These are phyloP conservation scores for Hydnum rufescens DNA, from an alignment of 768 basidiomycete species.

Conservation along the genomic window DNA sequence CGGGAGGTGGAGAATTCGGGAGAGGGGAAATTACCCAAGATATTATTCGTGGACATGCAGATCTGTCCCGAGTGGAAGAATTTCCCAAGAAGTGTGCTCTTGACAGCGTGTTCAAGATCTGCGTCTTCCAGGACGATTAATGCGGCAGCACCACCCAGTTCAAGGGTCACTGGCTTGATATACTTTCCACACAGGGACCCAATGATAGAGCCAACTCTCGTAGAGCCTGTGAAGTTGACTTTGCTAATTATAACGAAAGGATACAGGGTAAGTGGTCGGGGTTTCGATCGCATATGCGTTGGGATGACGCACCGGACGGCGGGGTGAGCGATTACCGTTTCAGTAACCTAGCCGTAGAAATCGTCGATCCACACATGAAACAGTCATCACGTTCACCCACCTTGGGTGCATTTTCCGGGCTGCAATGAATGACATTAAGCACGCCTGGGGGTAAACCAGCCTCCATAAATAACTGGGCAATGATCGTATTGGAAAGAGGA, in stretches of 20 bases:
- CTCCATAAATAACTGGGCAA: conserved; percentile 19
- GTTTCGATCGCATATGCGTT: background rate
- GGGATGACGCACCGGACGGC: conserved; percentile 13
- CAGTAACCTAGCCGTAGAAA: conserved; percentile 9
- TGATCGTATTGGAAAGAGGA: conserved; percentile 17
- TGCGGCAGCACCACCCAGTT: conserved; percentile 89
- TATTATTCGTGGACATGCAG: conserved; percentile 20
- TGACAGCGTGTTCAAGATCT: conserved; percentile 40
- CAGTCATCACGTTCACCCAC: background rate
- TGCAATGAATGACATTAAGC: conserved; percentile 19
- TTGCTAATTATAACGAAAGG: conserved; percentile 13
- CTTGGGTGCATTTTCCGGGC: conserved; percentile 12
- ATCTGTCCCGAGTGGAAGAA: conserved; percentile 22
- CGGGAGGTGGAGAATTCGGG: conserved; percentile 41
- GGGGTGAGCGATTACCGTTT: conserved; percentile 14
- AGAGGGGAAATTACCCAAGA: conserved; percentile 84
- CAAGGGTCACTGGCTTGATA: conserved; percentile 55
- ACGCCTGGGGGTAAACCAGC: conserved; percentile 22
- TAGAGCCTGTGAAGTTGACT: conserved; percentile 20
- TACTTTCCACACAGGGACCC: conserved; percentile 18
- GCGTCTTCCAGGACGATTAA: conserved; percentile 80
- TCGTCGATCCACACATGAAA: background rate
- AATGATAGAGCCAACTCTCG: conserved; percentile 17
- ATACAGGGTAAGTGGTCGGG: background rate
- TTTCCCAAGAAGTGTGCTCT: conserved; percentile 12